Evolutionary conservation across 305 asterid genomes (phyloP).

Genomic region (Fraxinus nigra): DNA sequence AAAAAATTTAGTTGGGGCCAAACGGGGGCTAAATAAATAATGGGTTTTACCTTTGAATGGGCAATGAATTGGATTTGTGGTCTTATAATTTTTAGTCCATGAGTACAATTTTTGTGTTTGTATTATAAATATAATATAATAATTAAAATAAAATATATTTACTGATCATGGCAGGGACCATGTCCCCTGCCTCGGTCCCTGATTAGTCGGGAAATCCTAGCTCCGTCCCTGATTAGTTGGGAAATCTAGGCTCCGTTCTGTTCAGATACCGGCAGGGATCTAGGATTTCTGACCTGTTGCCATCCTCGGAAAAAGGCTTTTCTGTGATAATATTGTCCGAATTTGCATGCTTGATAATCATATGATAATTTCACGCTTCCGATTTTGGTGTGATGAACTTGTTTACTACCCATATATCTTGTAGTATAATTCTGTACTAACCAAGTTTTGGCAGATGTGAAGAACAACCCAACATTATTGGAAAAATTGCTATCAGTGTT

Average conservation of each 20-base stretch:
- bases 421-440: not conserved
- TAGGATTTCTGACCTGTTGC: not conserved
- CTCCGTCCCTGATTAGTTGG: not conserved
- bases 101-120: not conserved
- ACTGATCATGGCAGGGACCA: not conserved
- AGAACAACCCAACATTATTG: constrained; percentile 67
- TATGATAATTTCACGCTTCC: not conserved
- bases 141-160: not conserved
- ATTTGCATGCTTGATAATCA: not conserved
- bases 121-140: not conserved
- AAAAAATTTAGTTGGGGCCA: not conserved
- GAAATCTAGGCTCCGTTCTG: not conserved
- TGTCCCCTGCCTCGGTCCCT: not conserved
- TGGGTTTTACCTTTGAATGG: not conserved
- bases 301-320: not conserved
- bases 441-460: constrained; percentile 56
- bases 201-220: too few relatives aligned
- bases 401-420: not conserved
- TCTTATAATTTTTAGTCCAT: not conserved
- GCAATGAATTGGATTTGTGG: not conserved
- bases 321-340: not conserved
- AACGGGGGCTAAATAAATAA: not conserved
- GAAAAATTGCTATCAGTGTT: constrained; percentile 62
- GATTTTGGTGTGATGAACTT: not conserved
- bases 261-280: not conserved